Base-by-base conservation (phyloP, 2,329 filamentous ascomycete species). In the Curvularia verruculosa region DNA sequence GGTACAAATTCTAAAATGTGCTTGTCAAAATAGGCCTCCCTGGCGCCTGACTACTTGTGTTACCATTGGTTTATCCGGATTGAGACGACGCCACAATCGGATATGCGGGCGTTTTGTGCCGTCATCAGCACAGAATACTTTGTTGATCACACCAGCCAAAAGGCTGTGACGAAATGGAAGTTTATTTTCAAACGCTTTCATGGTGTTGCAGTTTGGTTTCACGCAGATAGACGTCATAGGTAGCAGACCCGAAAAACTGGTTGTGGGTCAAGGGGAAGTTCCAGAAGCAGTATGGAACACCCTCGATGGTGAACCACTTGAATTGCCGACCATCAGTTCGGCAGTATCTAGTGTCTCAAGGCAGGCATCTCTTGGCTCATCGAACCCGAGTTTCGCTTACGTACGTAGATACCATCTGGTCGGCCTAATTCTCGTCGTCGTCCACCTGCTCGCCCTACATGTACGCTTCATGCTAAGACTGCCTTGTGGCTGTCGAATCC, bases 401-500 rank as follows among this genome's bases (percentile, higher is more conserved):
- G 46, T 31, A 36, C 28, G 46, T 19, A 29, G 56, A 49, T 3
- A 58, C 34, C 23, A 54, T 36, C 15, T 51, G 47, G 24, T 54
- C 47, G 31, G 58, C 55, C 31, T 49, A 43, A 26, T 55, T 41
- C 43, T 58, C 58, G 6, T 58, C 46, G 26, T 50, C 58, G n/a
- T 41, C 29, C 2, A 60, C 43, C 19, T 28, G 26, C 19, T 60
- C 50, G 28, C 58, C 50, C 31, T 54, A 36, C 51, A 54, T 52
- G 10, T 50, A 44, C n/a, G 21, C 47, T 5, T 55, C 50, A n/a
- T 54, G 18, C 19, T 45, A 49, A 44, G 45, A 58, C 19, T 50
- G 31, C 13, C 43, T 55, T 3, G 39, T 23, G 12, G 54, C 41
- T 19, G 24, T 54, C 19, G 15, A 37, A 54, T 18, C 36, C 45